Percentiles rank a stretch among this genome's conserved stretches.
These are phyloP conservation scores for Backusella liffmaniae DNA, from an alignment of 192 early-diverging fungal genomes.

Conservation along the genomic window DNA sequence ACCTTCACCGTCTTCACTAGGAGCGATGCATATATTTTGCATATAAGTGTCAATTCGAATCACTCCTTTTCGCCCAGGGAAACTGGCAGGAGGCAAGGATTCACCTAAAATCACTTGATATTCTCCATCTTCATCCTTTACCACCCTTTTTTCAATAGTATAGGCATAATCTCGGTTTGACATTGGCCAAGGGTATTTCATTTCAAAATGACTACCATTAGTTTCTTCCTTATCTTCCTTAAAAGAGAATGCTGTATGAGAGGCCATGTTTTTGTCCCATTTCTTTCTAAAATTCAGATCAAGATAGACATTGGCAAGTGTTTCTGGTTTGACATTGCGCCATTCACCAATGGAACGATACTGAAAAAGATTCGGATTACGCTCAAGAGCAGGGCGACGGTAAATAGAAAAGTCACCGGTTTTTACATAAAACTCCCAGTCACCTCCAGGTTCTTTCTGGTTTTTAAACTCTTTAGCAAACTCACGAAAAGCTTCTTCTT, in stretches of 20 bases:
- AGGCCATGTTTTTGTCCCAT: slow-evolving; percentile 57
- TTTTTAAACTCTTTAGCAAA: slow-evolving; percentile 25
- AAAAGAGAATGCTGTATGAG: slow-evolving; percentile 41
- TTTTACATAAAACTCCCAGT: slow-evolving; percentile 43
- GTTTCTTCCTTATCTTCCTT: slow-evolving; percentile 31
- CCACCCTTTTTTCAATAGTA: slow-evolving; percentile 25
- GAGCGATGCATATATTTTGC: slow-evolving; percentile 48
- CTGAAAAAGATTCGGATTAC: slow-evolving; percentile 44
- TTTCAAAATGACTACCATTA: slow-evolving; percentile 10
- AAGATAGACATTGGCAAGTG: slow-evolving; percentile 49
- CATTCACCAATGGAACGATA: slow-evolving; percentile 49
- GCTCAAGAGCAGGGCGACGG: slow-evolving; percentile 29
- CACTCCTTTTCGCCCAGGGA: slow-evolving; percentile 40
- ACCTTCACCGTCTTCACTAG: slow-evolving; percentile 38
- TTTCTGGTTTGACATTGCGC: slow-evolving; percentile 36
- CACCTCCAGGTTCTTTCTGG: slow-evolving; percentile 17
- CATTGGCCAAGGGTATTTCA: slow-evolving; percentile 50
- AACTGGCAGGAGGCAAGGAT: slow-evolving; percentile 27
- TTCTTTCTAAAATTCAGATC: slow-evolving; percentile 51
- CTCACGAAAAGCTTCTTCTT: slow-evolving; percentile 10
- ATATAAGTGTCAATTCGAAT: slow-evolving; percentile 48
- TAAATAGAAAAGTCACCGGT: slow-evolving; percentile 43
- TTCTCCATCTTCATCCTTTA: not conserved
- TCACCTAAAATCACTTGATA: slow-evolving; percentile 32
- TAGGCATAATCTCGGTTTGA: slow-evolving; percentile 51